Conservation (phyloP, 495 filamentous ascomycete genomes). For the Thermochaetoides thermophila region DNA sequence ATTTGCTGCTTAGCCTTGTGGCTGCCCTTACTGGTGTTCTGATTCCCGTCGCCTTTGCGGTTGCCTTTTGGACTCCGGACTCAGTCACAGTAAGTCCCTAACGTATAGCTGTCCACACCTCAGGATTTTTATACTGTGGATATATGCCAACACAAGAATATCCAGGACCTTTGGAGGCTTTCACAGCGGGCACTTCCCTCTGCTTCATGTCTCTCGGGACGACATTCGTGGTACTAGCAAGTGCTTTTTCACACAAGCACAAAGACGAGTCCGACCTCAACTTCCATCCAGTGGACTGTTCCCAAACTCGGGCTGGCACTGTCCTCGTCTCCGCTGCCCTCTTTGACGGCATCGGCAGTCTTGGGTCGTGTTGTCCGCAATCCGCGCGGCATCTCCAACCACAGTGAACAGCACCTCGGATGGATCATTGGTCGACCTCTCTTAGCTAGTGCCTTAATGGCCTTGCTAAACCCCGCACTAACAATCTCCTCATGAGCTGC, state of each 20-base stretch:
- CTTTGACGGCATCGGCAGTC: slow-evolving; percentile 74
- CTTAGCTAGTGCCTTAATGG: slow-evolving; percentile 12
- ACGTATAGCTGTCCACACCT: no score
- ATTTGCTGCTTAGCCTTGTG: slow-evolving; percentile 40
- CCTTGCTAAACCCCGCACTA: slow-evolving; percentile 13
- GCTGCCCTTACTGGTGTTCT: slow-evolving; percentile 52
- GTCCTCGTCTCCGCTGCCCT: slow-evolving; percentile 61
- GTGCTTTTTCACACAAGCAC: slow-evolving; percentile 23
- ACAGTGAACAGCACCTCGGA: slow-evolving; percentile 4
- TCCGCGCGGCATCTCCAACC: slow-evolving; percentile 20
- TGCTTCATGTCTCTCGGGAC: slow-evolving; percentile 67
- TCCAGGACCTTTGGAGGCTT: slow-evolving; percentile 43
- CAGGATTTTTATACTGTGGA: no score
- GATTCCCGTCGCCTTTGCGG: slow-evolving; percentile 53
- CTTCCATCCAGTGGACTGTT: slow-evolving; percentile 31
- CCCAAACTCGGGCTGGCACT: slow-evolving; percentile 47
- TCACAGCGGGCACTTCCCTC: slow-evolving; percentile 62
- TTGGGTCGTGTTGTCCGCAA: slow-evolving; percentile 53
- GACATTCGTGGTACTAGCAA: slow-evolving; percentile 57
- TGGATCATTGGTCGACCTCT: slow-evolving; percentile 19
- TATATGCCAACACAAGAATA: no score
- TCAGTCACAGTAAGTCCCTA: slow-evolving; percentile 9
- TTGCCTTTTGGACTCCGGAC: slow-evolving; percentile 32
- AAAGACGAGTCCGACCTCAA: slow-evolving; percentile 38
- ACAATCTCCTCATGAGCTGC: slow-evolving; percentile 9